These are phyloP conservation scores for Hypoxylon sp. DNA, from an alignment of 2,329 filamentous ascomycete species.

Conservation along the genomic window DNA sequence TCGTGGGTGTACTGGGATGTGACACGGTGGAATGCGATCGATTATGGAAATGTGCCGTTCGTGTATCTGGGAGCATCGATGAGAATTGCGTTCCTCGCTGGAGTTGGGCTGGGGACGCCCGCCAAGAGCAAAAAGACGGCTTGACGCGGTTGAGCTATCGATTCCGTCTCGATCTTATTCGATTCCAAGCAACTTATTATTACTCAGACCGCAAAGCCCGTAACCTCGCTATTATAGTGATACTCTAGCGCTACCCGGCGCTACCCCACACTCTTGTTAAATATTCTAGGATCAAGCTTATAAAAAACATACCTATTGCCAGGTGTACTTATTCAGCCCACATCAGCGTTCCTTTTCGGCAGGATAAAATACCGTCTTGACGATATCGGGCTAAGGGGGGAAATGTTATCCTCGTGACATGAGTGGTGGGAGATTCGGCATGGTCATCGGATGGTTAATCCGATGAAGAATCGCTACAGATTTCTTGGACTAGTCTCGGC, in stretches of 20 bases:
- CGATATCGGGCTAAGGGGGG: conserved; percentile 25
- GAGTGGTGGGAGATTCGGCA: conserved; percentile 58
- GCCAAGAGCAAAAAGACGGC: conserved; percentile 45
- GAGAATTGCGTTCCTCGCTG: conserved; percentile 71
- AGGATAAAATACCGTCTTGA: conserved; percentile 41
- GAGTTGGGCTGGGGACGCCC: conserved; percentile 65
- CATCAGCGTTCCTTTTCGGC: conserved; percentile 27
- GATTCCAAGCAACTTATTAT: neutral
- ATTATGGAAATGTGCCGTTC: conserved; percentile 78
- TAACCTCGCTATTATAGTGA: neutral
- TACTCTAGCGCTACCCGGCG: neutral
- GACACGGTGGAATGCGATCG: conserved; percentile 75
- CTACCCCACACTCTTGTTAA: conserved; percentile 16
- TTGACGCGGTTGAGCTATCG: conserved; percentile 19
- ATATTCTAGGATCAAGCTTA: conserved; percentile 1
- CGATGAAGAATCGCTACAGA: conserved; percentile 4
- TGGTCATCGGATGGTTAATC: conserved; percentile 44
- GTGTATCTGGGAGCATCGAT: conserved; percentile 76
- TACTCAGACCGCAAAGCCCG: neutral
- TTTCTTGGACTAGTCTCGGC: conserved; percentile 35
- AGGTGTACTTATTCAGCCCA: conserved; percentile 4
- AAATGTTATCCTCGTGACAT: conserved; percentile 41
- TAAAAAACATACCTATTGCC: neutral
- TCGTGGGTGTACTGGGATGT: conserved; percentile 74
- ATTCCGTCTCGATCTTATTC: neutral